Evolutionary conservation across 2,329 filamentous ascomycete genomes (phyloP).

Genomic region (Thelonectria rubi): DNA sequence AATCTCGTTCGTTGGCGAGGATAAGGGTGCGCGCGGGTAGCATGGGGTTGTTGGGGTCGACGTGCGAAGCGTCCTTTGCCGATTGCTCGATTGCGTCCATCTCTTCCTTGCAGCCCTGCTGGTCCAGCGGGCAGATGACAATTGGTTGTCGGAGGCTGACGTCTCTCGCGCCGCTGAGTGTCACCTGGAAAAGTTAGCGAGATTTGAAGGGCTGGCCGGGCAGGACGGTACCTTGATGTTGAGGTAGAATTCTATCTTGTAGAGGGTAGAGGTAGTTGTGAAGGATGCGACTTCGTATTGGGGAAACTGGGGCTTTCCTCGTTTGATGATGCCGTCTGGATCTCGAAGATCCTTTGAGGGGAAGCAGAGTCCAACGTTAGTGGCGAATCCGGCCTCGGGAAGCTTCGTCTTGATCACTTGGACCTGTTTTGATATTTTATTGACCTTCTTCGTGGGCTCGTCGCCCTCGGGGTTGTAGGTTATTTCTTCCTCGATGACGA

Average conservation of each 20-base stretch:
- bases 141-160: slow-evolving; percentile 91
- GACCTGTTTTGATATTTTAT: slow-evolving; percentile 84
- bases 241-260: slow-evolving; percentile 98
- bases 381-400: slow-evolving; percentile 91
- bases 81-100: slow-evolving; percentile 98
- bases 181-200: slow-evolving; percentile 67
- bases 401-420: slow-evolving; percentile 84
- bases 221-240: slow-evolving; percentile 79
- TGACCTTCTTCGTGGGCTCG: slow-evolving; percentile 89
- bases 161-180: slow-evolving; percentile 86
- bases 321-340: slow-evolving; percentile 83
- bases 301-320: slow-evolving; percentile 87
- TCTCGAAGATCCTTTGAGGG: slow-evolving; percentile 90
- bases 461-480: slow-evolving; percentile 99
- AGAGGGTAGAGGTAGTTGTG: slow-evolving; percentile 90
- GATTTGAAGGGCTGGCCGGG: slow-evolving; percentile 21
- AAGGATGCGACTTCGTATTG: slow-evolving; percentile 90
- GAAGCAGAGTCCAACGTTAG: slow-evolving; percentile 90
- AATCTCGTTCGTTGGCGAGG: slow-evolving; percentile 75
- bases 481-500: slow-evolving; percentile 95
- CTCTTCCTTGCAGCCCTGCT: slow-evolving; percentile 95
- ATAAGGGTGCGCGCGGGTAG: slow-evolving; percentile 87
- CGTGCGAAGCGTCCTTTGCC: slow-evolving; percentile 87
- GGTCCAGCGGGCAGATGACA: slow-evolving; percentile 93
- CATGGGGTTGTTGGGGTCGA: slow-evolving; percentile 90